A percentile compares a stretch with the other conserved stretches of the same genome.
Evolutionary conservation across 2,329 filamentous ascomycete species (phyloP).

Genomic region (Penicillium sp.): DNA sequence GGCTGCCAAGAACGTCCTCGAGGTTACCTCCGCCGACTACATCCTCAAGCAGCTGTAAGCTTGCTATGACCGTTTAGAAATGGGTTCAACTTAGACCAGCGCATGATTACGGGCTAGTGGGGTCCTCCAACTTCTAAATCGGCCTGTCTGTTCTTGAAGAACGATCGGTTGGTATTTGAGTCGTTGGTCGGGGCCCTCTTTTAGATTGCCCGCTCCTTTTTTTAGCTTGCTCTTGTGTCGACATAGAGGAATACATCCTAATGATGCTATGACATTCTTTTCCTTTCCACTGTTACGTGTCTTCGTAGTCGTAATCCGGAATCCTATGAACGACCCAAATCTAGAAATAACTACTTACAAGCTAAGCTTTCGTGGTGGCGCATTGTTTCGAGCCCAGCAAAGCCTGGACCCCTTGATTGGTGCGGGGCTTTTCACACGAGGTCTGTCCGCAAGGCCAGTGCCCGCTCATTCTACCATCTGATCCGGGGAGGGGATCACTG

Average conservation of each 20-base stretch:
- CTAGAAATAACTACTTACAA: not conserved
- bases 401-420: slow-evolving; percentile 8
- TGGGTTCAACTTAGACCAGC: slow-evolving; percentile 12
- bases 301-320: slow-evolving; percentile 1
- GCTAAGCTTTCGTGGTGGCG: not conserved
- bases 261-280: slow-evolving; percentile 20
- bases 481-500: not conserved
- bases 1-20: slow-evolving; percentile 42
- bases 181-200: not conserved
- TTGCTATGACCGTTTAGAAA: slow-evolving; percentile 9
- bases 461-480: not conserved
- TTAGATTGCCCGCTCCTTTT: slow-evolving; percentile 7
- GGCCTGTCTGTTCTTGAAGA: not conserved
- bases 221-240: slow-evolving; percentile 7
- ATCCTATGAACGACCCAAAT: not conserved
- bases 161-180: not conserved
- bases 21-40: slow-evolving; percentile 50
- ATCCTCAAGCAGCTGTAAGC: slow-evolving; percentile 50
- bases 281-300: slow-evolving; percentile 9
- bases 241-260: slow-evolving; percentile 18
- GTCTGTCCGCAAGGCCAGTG: slow-evolving; percentile 10
- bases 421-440: not conserved
- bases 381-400: not conserved
- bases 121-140: not conserved
- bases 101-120: slow-evolving; percentile 6